Conservation (phyloP, 768 basidiomycete species). For the Tylopilus balloui region DNA sequence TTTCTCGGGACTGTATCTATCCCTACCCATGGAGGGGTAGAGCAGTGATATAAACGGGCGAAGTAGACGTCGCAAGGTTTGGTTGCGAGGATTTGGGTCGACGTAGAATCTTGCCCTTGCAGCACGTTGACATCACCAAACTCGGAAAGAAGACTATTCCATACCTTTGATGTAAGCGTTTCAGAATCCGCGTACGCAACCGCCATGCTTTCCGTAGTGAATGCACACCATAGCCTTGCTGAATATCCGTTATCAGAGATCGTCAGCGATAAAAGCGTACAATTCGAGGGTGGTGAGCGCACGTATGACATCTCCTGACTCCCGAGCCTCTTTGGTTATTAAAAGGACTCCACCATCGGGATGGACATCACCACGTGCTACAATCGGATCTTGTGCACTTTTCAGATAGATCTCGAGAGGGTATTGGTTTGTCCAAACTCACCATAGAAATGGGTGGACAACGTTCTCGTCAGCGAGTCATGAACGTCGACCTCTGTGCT, state of each 20-base stretch:
- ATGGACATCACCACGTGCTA: conserved; percentile 36
- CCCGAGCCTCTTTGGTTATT: conserved; percentile 45
- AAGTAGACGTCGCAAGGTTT: conserved; percentile 18
- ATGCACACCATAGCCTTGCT: conserved; percentile 80
- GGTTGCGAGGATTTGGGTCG: conserved; percentile 17
- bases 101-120: conserved; percentile 35
- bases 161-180: conserved; percentile 56
- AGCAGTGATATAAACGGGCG: conserved; percentile 55
- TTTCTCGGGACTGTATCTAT: not conserved
- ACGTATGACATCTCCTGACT: conserved; percentile 27
- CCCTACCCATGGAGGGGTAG: conserved; percentile 35
- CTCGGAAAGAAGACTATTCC: not conserved
- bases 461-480: conserved; percentile 41
- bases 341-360: conserved; percentile 63
- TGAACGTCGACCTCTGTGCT: conserved; percentile 49
- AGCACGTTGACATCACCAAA: not conserved
- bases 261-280: not conserved
- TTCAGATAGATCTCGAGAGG: not conserved
- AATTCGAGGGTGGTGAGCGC: conserved; percentile 3
- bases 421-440: conserved; percentile 19
- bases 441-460: conserved; percentile 52
- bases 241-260: not conserved
- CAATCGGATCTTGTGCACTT: conserved; percentile 32
- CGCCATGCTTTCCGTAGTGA: conserved; percentile 81
- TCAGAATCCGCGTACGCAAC: conserved; percentile 60